Base-by-base conservation (phyloP, 176 grass and related monocot species). In the Saccharum officinarum region DNA sequence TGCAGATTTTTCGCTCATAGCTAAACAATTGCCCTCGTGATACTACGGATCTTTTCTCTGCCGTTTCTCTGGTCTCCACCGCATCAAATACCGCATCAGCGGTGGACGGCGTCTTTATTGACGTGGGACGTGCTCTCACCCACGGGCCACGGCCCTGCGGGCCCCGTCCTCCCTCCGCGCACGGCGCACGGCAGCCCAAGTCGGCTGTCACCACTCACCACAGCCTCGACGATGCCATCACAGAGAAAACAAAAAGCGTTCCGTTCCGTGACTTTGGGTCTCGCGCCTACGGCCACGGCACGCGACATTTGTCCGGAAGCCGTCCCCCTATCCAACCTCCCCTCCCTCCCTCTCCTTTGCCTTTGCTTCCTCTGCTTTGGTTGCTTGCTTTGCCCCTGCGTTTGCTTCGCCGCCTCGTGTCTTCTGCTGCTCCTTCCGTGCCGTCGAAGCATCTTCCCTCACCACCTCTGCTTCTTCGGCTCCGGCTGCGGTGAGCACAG, bases 371-470 rank as follows among this genome's bases (percentile, higher is more conserved):
- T 26, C 76, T 66, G 69, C 20, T 57, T 71, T 71, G 37, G 63
- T 66, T 66, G 63, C 63, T 70, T 70, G 18, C 11, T 74, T 69
- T 69, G 67, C 38, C 22, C 31, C 71, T 4, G 41, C 22, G 71
- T 12, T 83, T 63, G 60, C 42, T 75, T 50, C 68, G 38, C 33
- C 30, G 45, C 12, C 10, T 64, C 55, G 38, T 37, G 18, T 64
- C 54, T n/a, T 63, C 54, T 41, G 50, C 52, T 22, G 6, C 22
- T 55, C 15, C 26, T 80, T 80, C 57, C 84, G 25, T 86, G 66
- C 28, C 9, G 42, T 74, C 42, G 69, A 80, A 86, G 85, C 77
- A 72, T 86, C 34, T 33, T 42, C 65, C 73, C 39, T 37, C 54
- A 6, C 40, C 46, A 49, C 14, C 44, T 8, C 36, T 5, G 20